Evolutionary conservation across 2,329 filamentous ascomycete genomes (phyloP).

Genomic region (Pseudocercospora vitis): DNA sequence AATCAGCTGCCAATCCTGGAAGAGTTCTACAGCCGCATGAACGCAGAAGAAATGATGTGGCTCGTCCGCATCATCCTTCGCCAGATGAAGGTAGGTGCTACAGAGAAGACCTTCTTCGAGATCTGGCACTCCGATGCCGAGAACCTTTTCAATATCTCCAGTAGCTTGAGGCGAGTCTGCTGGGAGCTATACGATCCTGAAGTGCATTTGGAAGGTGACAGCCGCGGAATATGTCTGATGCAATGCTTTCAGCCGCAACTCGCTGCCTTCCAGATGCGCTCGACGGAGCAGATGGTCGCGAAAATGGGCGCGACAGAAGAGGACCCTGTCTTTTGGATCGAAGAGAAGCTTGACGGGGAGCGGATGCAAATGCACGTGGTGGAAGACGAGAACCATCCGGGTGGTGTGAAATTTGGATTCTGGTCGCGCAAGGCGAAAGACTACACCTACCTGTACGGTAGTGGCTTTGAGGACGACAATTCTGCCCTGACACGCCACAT

Average conservation of each 20-base stretch:
- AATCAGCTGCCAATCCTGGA: conserved; percentile 79
- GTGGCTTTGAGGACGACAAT: conserved; percentile 69
- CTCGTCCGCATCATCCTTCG: conserved; percentile 88
- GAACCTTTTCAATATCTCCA: conserved; percentile 78
- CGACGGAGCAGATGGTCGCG: conserved; percentile 75
- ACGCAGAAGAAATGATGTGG: conserved; percentile 90
- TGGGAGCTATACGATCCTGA: conserved; percentile 83
- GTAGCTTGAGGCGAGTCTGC: conserved; percentile 84
- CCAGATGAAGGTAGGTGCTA: conserved; percentile 73
- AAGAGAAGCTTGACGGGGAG: conserved; percentile 96
- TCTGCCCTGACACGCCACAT: conserved; percentile 80
- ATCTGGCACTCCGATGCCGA: conserved; percentile 57
- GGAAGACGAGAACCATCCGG: conserved; percentile 64
- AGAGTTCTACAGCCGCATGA: conserved; percentile 86
- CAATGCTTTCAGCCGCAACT: conserved; percentile 96
- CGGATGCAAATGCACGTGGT: conserved; percentile 95
- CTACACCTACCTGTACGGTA: conserved; percentile 91
- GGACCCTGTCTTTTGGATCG: conserved; percentile 86
- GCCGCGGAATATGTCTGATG: conserved; percentile 77
- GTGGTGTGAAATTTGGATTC: conserved; percentile 75
- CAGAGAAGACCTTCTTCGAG: conserved; percentile 84
- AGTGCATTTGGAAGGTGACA: conserved; percentile 70
- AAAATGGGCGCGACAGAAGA: conserved; percentile 66
- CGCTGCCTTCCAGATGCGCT: conserved; percentile 84
- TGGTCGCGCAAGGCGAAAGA: conserved; percentile 97